Conservation (phyloP, 257 asterid species). For the Thymus quinquecostatus region DNA sequence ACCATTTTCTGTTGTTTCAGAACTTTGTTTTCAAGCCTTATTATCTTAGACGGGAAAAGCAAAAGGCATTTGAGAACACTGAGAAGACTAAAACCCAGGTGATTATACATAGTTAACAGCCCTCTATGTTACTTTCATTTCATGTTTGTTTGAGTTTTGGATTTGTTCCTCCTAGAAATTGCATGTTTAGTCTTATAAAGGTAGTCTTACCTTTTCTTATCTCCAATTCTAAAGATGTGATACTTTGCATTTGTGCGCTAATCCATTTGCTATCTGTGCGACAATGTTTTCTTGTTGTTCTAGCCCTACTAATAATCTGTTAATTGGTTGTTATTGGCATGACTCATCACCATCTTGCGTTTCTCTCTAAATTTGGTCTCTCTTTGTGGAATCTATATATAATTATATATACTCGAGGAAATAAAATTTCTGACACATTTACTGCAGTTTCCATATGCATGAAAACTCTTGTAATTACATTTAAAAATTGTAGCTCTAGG, state of each 20-base stretch:
- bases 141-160: neutral
- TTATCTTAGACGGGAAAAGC: conserved; percentile 72
- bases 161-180: neutral
- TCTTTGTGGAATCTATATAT: conserved; percentile 1
- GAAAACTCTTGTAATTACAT: neutral
- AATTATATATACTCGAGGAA: conserved; percentile 18
- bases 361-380: neutral
- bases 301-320: neutral
- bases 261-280: neutral
- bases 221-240: neutral
- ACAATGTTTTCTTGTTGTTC: conserved; percentile 3
- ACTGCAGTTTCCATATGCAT: neutral
- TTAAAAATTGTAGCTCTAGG: too few species aligned
- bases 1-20: conserved; percentile 54
- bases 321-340: neutral
- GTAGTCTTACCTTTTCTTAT: conserved; percentile 3
- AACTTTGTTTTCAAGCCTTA: conserved; percentile 78
- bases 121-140: neutral
- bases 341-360: conserved; percentile 11
- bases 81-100: conserved; percentile 80
- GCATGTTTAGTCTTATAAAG: neutral
- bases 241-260: conserved; percentile 11
- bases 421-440: neutral
- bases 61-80: conserved; percentile 58
- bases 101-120: conserved; percentile 16